Evolutionary conservation across 2,329 filamentous ascomycete species (phyloP).

Genomic region (Tolypocladium capitatum): DNA sequence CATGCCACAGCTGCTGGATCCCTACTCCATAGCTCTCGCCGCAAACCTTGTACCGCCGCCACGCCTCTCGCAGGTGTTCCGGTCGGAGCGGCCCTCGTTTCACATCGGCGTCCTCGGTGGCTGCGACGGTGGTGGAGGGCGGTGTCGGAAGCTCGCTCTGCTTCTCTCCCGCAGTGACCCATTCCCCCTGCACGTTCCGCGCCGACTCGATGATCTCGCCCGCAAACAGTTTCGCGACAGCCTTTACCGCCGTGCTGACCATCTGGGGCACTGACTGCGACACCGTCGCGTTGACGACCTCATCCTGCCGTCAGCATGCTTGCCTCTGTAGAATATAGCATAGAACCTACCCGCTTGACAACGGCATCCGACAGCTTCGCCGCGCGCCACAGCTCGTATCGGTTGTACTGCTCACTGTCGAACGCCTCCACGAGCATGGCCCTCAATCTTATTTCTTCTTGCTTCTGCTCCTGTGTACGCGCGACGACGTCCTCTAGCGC

Average conservation of each 20-base stretch:
- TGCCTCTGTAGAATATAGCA: neutral
- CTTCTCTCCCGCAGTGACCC: slow-evolving; percentile 46
- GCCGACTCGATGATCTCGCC: slow-evolving; percentile 64
- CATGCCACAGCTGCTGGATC: slow-evolving; percentile 46
- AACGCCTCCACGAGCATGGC: slow-evolving; percentile 53
- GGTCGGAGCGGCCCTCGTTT: slow-evolving; percentile 50
- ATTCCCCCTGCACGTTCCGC: slow-evolving; percentile 57
- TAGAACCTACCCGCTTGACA: slow-evolving; percentile 46
- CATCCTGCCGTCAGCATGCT: neutral
- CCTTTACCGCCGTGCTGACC: slow-evolving; percentile 62
- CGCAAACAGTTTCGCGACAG: slow-evolving; percentile 64
- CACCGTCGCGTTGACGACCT: slow-evolving; percentile 69
- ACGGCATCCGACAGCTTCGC: slow-evolving; percentile 55
- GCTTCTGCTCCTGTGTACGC: slow-evolving; percentile 53
- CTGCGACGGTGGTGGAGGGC: slow-evolving; percentile 17
- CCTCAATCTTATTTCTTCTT: slow-evolving; percentile 42
- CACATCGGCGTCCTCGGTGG: slow-evolving; percentile 18
- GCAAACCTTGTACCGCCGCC: slow-evolving; percentile 51
- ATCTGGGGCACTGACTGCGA: slow-evolving; percentile 64
- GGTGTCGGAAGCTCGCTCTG: slow-evolving; percentile 39
- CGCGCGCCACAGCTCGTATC: slow-evolving; percentile 59
- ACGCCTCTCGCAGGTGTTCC: slow-evolving; percentile 62
- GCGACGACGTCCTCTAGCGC: slow-evolving; percentile 45
- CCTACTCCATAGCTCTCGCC: slow-evolving; percentile 51
- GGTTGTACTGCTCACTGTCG: slow-evolving; percentile 50